These are phyloP conservation scores for Cenchrus purpureus DNA, from an alignment of 176 grass and related monocot genomes.

Conservation along the genomic window DNA sequence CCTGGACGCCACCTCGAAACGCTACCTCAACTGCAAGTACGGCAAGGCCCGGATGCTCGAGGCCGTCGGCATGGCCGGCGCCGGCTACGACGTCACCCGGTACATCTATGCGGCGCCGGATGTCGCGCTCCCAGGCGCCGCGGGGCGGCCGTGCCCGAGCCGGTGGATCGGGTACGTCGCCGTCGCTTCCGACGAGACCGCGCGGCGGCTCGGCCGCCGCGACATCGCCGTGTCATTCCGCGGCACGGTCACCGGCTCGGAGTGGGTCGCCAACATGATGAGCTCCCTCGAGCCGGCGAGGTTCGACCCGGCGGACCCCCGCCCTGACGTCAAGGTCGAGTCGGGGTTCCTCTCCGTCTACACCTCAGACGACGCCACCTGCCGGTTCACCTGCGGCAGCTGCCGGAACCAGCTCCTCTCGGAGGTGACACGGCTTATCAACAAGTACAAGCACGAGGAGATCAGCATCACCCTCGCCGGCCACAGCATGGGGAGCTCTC, in stretches of 20 bases:
- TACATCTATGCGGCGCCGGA: conserved; percentile 76
- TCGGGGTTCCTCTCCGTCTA: conserved; percentile 76
- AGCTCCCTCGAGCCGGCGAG: conserved; percentile 69
- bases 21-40: conserved; percentile 82
- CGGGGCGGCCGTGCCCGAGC: conserved; percentile 44
- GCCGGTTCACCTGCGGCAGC: conserved; percentile 60
- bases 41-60: conserved; percentile 68
- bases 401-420: conserved; percentile 82
- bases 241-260: conserved; percentile 64
- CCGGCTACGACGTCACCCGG: conserved; percentile 64
- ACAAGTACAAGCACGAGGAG: conserved; percentile 53
- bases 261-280: conserved; percentile 91
- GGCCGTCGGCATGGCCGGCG: conserved; percentile 63
- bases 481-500: conserved; percentile 90
- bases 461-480: conserved; percentile 75
- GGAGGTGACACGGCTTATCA: conserved; percentile 50
- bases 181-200: conserved; percentile 37
- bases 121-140: conserved; percentile 39
- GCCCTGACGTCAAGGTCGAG: conserved; percentile 68
- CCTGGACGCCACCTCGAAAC: conserved; percentile 56
- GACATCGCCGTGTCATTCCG: conserved; percentile 76
- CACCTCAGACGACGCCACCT: conserved; percentile 59
- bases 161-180: conserved; percentile 89
- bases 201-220: conserved; percentile 49
- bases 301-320: conserved; percentile 63